Conservation (phyloP, 1,284 basidiomycete genomes). For the Apiotrichum porosum region DNA sequence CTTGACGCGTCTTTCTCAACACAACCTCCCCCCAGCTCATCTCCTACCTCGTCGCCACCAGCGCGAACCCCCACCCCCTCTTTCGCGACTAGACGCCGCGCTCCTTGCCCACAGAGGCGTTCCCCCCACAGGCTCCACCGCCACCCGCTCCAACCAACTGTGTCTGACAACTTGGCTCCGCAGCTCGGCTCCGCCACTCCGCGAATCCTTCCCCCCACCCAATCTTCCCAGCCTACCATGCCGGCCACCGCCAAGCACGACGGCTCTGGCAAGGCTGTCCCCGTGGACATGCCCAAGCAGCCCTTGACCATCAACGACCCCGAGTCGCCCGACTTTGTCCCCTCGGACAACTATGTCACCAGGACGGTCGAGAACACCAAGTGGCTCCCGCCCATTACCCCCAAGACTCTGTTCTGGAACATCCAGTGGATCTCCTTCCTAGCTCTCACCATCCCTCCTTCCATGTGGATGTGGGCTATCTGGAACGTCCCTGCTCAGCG, state of each 20-base stretch:
- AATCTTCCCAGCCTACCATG: not conserved
- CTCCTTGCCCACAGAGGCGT: no score
- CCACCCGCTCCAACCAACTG: not conserved
- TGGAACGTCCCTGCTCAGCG: slow-evolving; percentile 58
- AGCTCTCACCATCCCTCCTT: slow-evolving; percentile 67
- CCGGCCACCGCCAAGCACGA: not conserved
- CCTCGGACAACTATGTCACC: slow-evolving; percentile 84
- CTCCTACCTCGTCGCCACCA: not conserved
- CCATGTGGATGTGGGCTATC: slow-evolving; percentile 65
- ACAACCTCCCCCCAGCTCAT: no score
- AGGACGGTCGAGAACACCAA: slow-evolving; percentile 71
- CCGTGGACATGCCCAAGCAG: not conserved
- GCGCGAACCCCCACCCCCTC: no score
- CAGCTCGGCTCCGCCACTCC: not conserved
- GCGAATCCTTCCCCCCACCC: not conserved
- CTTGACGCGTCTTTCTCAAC: not conserved
- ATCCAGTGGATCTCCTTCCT: slow-evolving; percentile 72
- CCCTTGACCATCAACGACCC: slow-evolving; percentile 4
- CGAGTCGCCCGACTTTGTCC: slow-evolving; percentile 48
- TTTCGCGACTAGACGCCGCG: no score
- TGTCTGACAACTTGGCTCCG: not conserved
- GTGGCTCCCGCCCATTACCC: slow-evolving; percentile 68
- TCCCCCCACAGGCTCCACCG: not conserved
- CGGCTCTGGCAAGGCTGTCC: not conserved
- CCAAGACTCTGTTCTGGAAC: slow-evolving; percentile 63